Percentiles rank a stretch among this genome's conserved stretches.
Conservation (phyloP, 208 protist genomes). For the Wallacemonas sp. region DNA sequence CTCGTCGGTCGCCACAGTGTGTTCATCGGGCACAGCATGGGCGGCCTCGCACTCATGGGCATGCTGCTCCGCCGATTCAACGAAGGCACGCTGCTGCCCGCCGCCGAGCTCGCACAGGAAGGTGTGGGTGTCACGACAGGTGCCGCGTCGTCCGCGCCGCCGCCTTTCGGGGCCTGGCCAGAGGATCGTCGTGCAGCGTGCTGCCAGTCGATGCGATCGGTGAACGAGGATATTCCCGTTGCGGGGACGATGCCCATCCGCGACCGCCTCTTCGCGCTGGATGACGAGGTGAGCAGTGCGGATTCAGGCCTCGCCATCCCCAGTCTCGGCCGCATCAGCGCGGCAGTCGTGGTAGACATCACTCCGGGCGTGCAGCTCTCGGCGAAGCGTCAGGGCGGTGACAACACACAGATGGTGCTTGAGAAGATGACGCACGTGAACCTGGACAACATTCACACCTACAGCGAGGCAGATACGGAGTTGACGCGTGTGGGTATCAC, state of each 20-base stretch:
- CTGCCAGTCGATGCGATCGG: slow-evolving; percentile 40
- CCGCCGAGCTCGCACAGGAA: background rate
- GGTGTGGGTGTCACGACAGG: slow-evolving; percentile 11
- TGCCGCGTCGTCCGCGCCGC: background rate
- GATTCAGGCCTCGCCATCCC: slow-evolving; percentile 14
- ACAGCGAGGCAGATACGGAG: slow-evolving; percentile 37
- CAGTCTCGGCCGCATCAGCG: slow-evolving; percentile 37
- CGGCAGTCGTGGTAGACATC: slow-evolving; percentile 80
- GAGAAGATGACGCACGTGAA: slow-evolving; percentile 55
- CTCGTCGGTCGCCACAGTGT: slow-evolving; percentile 28
- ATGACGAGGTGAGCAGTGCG: background rate
- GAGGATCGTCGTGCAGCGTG: slow-evolving; percentile 16
- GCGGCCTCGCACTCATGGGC: slow-evolving; percentile 73
- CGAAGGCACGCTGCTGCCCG: slow-evolving; percentile 43
- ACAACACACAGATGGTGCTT: slow-evolving; percentile 29
- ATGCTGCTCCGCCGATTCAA: slow-evolving; percentile 74
- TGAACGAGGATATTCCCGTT: slow-evolving; percentile 63
- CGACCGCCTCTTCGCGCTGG: slow-evolving; percentile 37
- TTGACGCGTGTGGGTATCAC: slow-evolving; percentile 56
- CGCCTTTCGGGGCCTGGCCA: slow-evolving; percentile 23
- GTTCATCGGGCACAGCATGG: slow-evolving; percentile 89
- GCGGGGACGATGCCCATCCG: slow-evolving; percentile 33
- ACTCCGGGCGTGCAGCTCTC: slow-evolving; percentile 39
- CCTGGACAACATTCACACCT: slow-evolving; percentile 48
- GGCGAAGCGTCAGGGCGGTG: background rate